Evolutionary conservation across 108 stramenopile genomes (phyloP).

Genomic region (Seminavis robusta): DNA sequence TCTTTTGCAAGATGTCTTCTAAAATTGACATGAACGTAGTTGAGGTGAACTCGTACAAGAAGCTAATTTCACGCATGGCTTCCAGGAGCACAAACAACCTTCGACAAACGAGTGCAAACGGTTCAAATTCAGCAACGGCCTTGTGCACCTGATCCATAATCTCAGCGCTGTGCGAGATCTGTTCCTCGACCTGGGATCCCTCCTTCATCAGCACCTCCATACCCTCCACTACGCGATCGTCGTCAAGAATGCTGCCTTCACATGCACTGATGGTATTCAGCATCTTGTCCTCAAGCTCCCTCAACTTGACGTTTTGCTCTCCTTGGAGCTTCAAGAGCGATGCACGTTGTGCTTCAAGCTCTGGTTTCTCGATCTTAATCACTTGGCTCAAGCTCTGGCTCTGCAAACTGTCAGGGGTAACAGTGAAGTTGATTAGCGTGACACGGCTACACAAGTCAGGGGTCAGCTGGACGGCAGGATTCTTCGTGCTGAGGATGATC

Average conservation of each 20-base stretch:
- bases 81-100: conserved; percentile 60
- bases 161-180: conserved; percentile 86
- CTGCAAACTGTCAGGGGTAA: conserved; percentile 93
- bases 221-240: conserved; percentile 92
- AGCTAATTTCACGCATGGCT: conserved; percentile 70
- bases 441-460: conserved; percentile 97
- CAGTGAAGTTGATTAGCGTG: conserved; percentile 94
- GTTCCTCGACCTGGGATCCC: conserved; percentile 88
- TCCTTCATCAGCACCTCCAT: conserved; percentile 96
- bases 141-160: conserved; percentile 88
- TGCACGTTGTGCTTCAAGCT: conserved; percentile 83
- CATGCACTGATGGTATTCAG: conserved; percentile 90
- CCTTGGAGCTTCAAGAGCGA: conserved; percentile 88
- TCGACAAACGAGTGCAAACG: conserved; percentile 79
- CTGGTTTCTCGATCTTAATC: conserved; percentile 89
- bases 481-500: conserved; percentile 90
- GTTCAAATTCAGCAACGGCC: conserved; percentile 82
- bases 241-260: conserved; percentile 96
- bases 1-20: conserved; percentile 53
- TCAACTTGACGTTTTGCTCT: conserved; percentile 91
- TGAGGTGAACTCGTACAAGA: conserved; percentile 83
- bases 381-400: conserved; percentile 87
- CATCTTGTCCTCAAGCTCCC: conserved; percentile 96
- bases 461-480: conserved; percentile 89
- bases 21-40: conserved; percentile 83